Percentiles rank a stretch among this genome's conserved stretches.
These are phyloP conservation scores for Aspergillus persii DNA, from an alignment of 2,329 filamentous ascomycete genomes.

Conservation along the genomic window DNA sequence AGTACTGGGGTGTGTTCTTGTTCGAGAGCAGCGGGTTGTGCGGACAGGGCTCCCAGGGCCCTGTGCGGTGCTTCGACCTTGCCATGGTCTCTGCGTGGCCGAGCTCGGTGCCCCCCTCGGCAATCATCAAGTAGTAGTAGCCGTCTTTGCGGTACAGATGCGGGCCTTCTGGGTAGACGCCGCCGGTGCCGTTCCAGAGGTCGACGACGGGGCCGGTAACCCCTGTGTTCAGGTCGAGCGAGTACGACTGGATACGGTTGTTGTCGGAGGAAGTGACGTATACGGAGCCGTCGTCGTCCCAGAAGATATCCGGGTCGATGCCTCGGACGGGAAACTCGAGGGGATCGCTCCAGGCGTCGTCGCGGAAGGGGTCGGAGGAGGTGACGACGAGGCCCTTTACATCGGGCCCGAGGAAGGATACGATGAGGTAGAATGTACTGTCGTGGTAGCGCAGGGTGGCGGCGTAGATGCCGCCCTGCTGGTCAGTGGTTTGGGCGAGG, in stretches of 20 bases:
- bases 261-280: slow-evolving; percentile 12
- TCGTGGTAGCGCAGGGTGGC: slow-evolving; percentile 41
- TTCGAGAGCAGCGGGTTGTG: slow-evolving; percentile 45
- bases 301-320: slow-evolving; percentile 23
- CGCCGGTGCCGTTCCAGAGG: slow-evolving; percentile 51
- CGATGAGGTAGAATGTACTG: slow-evolving; percentile 43
- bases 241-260: slow-evolving; percentile 10
- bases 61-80: slow-evolving; percentile 27
- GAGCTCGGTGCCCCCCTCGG: slow-evolving; percentile 28
- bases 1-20: slow-evolving; percentile 38
- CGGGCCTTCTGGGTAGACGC: slow-evolving; percentile 33
- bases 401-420: slow-evolving; percentile 14
- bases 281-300: slow-evolving; percentile 19
- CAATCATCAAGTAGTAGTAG: slow-evolving; percentile 31
- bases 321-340: slow-evolving; percentile 9
- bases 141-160: slow-evolving; percentile 31
- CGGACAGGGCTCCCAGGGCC: slow-evolving; percentile 42
- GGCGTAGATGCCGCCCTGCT: slow-evolving; percentile 41
- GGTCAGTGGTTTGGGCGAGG: slow-evolving; percentile 19
- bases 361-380: slow-evolving; percentile 12
- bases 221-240: slow-evolving; percentile 29
- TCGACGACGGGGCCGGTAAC: slow-evolving; percentile 3
- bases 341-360: slow-evolving; percentile 16
- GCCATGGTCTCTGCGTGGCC: slow-evolving; percentile 30
- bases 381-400: slow-evolving; percentile 18